Conservation (phyloP, 345 rosid species). For the Lumnitzera racemosa region DNA sequence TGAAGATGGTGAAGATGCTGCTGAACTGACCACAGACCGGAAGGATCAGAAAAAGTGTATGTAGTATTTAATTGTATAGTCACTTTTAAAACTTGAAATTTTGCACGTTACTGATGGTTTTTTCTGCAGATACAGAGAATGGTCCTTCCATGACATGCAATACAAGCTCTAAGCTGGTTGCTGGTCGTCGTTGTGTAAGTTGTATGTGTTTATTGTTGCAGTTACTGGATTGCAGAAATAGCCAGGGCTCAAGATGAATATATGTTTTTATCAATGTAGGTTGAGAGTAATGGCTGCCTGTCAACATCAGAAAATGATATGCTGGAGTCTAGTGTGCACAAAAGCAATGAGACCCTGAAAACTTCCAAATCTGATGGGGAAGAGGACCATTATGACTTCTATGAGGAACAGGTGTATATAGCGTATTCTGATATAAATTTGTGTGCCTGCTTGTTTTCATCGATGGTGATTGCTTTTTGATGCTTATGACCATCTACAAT, state of each 20-base stretch:
- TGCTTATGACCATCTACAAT: no score
- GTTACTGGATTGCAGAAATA: conserved; percentile 28
- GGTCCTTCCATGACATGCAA: conserved; percentile 27
- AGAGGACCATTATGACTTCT: conserved; percentile 53
- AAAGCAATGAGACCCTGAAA: conserved; percentile 16
- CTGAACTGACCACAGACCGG: conserved; percentile 19
- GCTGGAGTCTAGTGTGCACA: conserved; percentile 21
- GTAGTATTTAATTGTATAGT: not conserved
- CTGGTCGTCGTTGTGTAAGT: conserved; percentile 99
- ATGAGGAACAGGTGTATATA: conserved; percentile 59
- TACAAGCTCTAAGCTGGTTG: conserved; percentile 29
- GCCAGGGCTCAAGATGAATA: conserved; percentile 46
- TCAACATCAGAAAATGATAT: conserved; percentile 31
- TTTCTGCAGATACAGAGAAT: conserved; percentile 34
- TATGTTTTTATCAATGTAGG: conserved; percentile 40
- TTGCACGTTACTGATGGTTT: conserved; percentile 13
- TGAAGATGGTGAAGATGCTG: conserved; percentile 31
- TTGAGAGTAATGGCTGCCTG: conserved; percentile 45
- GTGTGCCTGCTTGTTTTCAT: not conserved
- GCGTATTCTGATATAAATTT: no score
- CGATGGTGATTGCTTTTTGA: not conserved
- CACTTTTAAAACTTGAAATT: conserved; percentile 3
- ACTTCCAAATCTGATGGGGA: conserved; percentile 24
- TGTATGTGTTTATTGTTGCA: conserved; percentile 93
- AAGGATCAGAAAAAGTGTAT: conserved; percentile 36